phyloP scores from a whole-genome alignment of 345 rosid species.

The Eucalyptus caleyi region DNA sequence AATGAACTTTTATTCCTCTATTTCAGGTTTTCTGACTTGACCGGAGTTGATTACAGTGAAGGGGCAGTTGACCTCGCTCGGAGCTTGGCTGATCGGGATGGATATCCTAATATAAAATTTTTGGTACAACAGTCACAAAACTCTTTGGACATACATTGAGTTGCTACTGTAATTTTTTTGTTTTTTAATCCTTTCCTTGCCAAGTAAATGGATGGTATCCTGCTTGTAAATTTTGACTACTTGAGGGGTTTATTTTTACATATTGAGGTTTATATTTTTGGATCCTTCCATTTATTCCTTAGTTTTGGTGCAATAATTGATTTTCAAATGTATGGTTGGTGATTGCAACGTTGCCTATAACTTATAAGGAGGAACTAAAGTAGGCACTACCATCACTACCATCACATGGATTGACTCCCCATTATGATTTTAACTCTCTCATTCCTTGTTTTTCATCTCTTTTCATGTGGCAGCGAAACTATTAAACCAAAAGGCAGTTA shows the following conservation, averaged over 20 bases:
- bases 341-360: not conserved
- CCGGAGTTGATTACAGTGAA: slow-evolving; percentile 89
- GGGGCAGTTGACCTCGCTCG: slow-evolving; percentile 81
- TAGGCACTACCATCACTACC: not conserved
- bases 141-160: not conserved
- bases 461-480: not conserved
- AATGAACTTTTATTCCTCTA: not conserved
- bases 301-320: not conserved
- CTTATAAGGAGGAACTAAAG: not conserved
- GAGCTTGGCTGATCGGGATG: slow-evolving; percentile 77
- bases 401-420: not conserved
- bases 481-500: not conserved
- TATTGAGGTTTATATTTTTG: not conserved
- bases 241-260: not conserved
- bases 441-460: not conserved
- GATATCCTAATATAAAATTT: slow-evolving; percentile 56
- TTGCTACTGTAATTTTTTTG: not conserved
- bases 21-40: slow-evolving; percentile 82
- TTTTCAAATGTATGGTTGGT: not conserved
- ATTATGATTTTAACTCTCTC: not conserved
- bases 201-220: not conserved
- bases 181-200: not conserved
- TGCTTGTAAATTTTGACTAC: not conserved
- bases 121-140: slow-evolving; percentile 31
- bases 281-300: not conserved